Evolutionary conservation across 768 basidiomycete genomes (phyloP).

Genomic region (Suillus plorans): DNA sequence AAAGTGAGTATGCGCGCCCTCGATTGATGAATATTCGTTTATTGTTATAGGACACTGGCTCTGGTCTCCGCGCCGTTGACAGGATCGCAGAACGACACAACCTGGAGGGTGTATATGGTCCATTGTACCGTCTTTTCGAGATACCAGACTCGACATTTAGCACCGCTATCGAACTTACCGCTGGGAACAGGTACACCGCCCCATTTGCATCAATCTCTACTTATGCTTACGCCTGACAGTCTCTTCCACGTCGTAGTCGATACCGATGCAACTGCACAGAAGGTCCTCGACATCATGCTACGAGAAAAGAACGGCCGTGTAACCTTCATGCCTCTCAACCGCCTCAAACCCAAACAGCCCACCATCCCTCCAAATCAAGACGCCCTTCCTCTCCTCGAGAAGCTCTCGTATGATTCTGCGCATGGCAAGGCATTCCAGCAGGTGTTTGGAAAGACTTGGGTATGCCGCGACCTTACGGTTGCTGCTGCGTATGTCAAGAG

Average conservation of each 20-base stretch:
- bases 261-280: slow-evolving; percentile 88
- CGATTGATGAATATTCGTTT: background rate
- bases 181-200: slow-evolving; percentile 80
- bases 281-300: slow-evolving; percentile 91
- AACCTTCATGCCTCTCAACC: slow-evolving; percentile 98
- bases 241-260: slow-evolving; percentile 98
- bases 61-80: slow-evolving; percentile 84
- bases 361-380: slow-evolving; percentile 68
- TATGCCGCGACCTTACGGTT: slow-evolving; percentile 88
- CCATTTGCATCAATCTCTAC: background rate
- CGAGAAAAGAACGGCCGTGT: slow-evolving; percentile 92
- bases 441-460: slow-evolving; percentile 96
- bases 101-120: slow-evolving; percentile 87
- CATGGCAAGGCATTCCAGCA: slow-evolving; percentile 90
- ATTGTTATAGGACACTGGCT: slow-evolving; percentile 75
- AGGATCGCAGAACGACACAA: slow-evolving; percentile 75
- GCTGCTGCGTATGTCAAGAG: slow-evolving; percentile 94
- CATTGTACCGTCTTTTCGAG: slow-evolving; percentile 91
- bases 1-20: slow-evolving; percentile 50
- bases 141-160: slow-evolving; percentile 87
- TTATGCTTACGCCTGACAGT: slow-evolving; percentile 40
- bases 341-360: slow-evolving; percentile 75
- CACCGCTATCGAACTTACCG: slow-evolving; percentile 91
- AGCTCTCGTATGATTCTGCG: slow-evolving; percentile 70
- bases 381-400: slow-evolving; percentile 78